Percentiles rank a stretch among this genome's conserved stretches.
Conservation (phyloP, 1,284 basidiomycete species). For the Pholiota adiposa region DNA sequence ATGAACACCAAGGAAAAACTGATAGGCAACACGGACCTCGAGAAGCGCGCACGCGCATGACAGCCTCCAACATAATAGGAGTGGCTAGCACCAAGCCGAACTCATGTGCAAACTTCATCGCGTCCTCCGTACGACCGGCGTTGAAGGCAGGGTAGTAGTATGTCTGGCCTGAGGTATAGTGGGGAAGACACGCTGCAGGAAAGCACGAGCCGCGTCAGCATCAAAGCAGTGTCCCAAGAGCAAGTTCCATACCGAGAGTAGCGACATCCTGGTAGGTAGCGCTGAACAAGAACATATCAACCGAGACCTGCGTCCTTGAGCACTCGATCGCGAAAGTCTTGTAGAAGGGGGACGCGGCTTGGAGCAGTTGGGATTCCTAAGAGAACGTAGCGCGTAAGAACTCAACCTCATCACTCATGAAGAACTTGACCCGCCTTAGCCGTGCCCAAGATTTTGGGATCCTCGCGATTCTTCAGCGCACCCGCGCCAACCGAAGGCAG, state of each 20-base stretch:
- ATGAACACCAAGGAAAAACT: not conserved
- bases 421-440: slow-evolving; percentile 63
- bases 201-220: slow-evolving; percentile 5
- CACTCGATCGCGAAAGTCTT: slow-evolving; percentile 99
- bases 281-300: slow-evolving; percentile 99
- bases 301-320: slow-evolving; percentile 95
- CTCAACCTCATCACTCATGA: not conserved
- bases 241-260: slow-evolving; percentile 65
- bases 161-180: slow-evolving; percentile 98
- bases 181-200: slow-evolving; percentile 81
- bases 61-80: slow-evolving; percentile 96
- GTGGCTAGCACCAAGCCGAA: slow-evolving; percentile 92
- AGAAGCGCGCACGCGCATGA: slow-evolving; percentile 96
- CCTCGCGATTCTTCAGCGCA: slow-evolving; percentile 94
- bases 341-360: slow-evolving; percentile 93
- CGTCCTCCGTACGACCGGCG: slow-evolving; percentile 92
- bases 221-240: not conserved
- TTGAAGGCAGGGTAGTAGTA: slow-evolving; percentile 99
- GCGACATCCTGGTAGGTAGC: slow-evolving; percentile 95
- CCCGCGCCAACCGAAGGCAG: slow-evolving; percentile 91
- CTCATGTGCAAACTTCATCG: slow-evolving; percentile 97
- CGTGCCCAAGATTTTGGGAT: slow-evolving; percentile 95
- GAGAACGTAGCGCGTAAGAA: not conserved
- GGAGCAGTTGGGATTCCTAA: slow-evolving; percentile 85
- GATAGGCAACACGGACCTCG: slow-evolving; percentile 56